These are phyloP conservation scores for Santalum album DNA, from an alignment of 164 flowering plant species.

Conservation along the genomic window DNA sequence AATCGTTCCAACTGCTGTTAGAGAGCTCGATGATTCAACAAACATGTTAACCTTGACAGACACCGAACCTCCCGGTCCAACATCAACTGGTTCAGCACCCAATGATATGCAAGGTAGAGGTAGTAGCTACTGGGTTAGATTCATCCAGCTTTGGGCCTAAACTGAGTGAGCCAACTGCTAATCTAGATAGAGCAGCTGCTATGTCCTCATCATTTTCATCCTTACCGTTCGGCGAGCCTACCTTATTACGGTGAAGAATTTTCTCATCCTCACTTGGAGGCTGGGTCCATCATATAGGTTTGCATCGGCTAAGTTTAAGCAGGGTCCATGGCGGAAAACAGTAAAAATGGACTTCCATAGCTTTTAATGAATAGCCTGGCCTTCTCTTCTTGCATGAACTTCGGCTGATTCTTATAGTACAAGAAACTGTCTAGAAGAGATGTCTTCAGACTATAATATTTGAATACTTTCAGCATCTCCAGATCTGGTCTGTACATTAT, in stretches of 20 bases:
- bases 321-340: constrained; percentile 32
- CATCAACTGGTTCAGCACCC: constrained; percentile 16
- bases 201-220: constrained; percentile 3
- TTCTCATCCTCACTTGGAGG: constrained; percentile 18
- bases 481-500: constrained; percentile 48
- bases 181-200: constrained; percentile 10
- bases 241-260: constrained; percentile 6
- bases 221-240: constrained; percentile 1
- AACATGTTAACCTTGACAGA: constrained; percentile 48
- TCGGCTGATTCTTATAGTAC: constrained; percentile 63
- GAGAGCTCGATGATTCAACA: constrained; percentile 24
- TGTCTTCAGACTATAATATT: constrained; percentile 34
- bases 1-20: constrained; percentile 64
- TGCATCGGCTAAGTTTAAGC: no score
- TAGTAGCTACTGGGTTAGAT: constrained; percentile 3
- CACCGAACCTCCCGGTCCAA: constrained; percentile 63
- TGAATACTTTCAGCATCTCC: constrained; percentile 69
- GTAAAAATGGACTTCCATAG: constrained; percentile 26
- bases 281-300: constrained; percentile 12
- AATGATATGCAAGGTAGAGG: background rate
- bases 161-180: constrained; percentile 45
- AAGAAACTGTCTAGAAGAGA: constrained; percentile 66
- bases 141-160: constrained; percentile 27
- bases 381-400: constrained; percentile 52
- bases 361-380: constrained; percentile 32